Evolutionary conservation across 306 rosid species (phyloP), one percentile per base, ranked within the genome.

Genomic region (Ormosia emarginata): DNA sequence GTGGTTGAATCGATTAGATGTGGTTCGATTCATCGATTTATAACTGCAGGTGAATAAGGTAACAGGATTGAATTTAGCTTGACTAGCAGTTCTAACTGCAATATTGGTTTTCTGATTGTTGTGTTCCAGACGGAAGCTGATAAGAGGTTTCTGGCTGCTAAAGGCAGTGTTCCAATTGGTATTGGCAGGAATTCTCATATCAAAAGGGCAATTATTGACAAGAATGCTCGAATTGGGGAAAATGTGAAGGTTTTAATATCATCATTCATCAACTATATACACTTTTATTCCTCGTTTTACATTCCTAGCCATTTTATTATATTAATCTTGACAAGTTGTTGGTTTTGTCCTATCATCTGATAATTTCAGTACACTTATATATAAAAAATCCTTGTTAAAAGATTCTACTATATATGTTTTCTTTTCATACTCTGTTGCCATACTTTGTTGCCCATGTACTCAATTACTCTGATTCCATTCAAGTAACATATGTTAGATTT

Each of bases 191-290:
- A 83, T 83, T 91, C 97, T 55, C 99, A 96, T 85, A 87, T 96
- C 87, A 96, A 85, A 88, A 92, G 97, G 89, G 99, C 99, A 57
- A 96, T 96, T 74, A 92, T 96, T 15, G 98, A 96, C 90, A 96
- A 96, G 88, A 96, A 96, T 85, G 99, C 98, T 73, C 92, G 99
- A 77, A 87, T 96, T 65, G 99, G 99, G 18, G 97, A 93, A 36
- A 76, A 91, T 43, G 98, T 96, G 52, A 91, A 93, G 99, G 99
- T 96, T 15, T 74, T 41, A 6, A 62, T 65, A 17, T 46, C 10
- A 34, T 59, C 71, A 39, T n/a, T 46, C 10, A 34, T 61, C 71
- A 33, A 49, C 8, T 49, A 67, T 72, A 73, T 50, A 30, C n/a
- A 13, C n/a, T 8, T 50, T 5, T 41, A 8, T 67, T 50, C 47